Base-by-base conservation (phyloP, 179 eudicot genomes). In the Vitellaria paradoxa region DNA sequence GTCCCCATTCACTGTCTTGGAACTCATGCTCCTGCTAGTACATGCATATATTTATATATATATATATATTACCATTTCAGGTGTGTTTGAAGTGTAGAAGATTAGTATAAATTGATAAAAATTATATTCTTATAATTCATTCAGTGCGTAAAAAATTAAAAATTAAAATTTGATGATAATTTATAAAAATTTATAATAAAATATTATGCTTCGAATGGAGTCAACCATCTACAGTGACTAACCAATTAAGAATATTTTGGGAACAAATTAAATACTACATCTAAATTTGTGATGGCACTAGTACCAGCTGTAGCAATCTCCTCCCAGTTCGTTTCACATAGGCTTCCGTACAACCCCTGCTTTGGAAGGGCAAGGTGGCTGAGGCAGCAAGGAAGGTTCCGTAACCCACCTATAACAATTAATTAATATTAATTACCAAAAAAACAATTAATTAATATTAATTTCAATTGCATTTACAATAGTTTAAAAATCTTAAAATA, bases 361-460 rank as follows among this genome's bases (percentile, higher is more conserved):
- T 79, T 42, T 70, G 76, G 24, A 76, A n/a, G 3, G 91, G 91
- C 75, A 87, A 76, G 72, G 62, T 80, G 23, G 74, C 78, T 55
- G 91, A 69, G 61, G 87, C 84, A 45, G 88, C 91, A 17, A 83
- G 60, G 72, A 87, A 57, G 10, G 88, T 82, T 74, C 85, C 89
- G 75, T 76, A 76, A 74, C 80, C 91, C 59, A 52, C 83, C 91
- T 87, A 83, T 49, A 69, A 69, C 7, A 4, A 18, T 14, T 15
- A 23, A 45, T 3, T 21, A 40, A 30, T 66, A 66, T 7, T 2
- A 40, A n/a, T n/a, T n/a, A n/a, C n/a, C n/a, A n/a, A n/a, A n/a
- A n/a, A n/a, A 69, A 69, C 7, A 4, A 18, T 14, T 15, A 23
- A 45, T 3, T 21, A 40, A 30, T 66, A 66, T 7, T n/a, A n/a